phyloP scores from a whole-genome alignment of 257 asterid species.

The Verbascum thapsus region DNA sequence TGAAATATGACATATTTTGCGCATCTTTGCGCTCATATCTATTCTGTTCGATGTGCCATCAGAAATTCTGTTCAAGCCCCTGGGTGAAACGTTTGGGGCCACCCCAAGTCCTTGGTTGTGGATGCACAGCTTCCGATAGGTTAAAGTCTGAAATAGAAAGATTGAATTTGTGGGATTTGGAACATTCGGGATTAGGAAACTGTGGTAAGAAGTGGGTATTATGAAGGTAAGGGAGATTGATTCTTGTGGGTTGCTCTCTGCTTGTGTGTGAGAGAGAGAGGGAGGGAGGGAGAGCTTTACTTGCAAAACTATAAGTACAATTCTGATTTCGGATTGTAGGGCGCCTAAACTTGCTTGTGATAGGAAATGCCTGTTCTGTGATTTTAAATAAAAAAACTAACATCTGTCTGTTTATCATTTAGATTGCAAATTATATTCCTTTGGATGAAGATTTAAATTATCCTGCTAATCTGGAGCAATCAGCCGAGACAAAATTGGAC shows the following conservation, averaged over 20 bases:
- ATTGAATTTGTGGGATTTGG: not conserved
- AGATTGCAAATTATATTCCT: slow-evolving; percentile 96
- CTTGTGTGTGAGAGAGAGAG: slow-evolving; percentile 5
- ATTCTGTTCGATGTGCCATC: too few relatives aligned
- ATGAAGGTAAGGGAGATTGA: not conserved
- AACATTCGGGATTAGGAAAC: not conserved
- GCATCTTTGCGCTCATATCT: too few relatives aligned
- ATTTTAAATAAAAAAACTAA: slow-evolving; percentile 13
- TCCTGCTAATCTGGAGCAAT: slow-evolving; percentile 87
- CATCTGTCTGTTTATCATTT: slow-evolving; percentile 32
- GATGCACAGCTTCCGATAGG: too few relatives aligned
- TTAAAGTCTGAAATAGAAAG: slow-evolving; percentile 9
- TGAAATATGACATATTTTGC: too few relatives aligned
- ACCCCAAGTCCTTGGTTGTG: too few relatives aligned
- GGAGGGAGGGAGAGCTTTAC: not conserved
- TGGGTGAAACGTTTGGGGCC: too few relatives aligned
- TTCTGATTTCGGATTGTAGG: not conserved
- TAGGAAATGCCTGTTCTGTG: slow-evolving; percentile 15
- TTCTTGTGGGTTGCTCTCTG: slow-evolving; percentile 7
- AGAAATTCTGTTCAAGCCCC: too few relatives aligned
- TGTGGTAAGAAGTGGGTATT: not conserved
- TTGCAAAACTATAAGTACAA: too few relatives aligned
- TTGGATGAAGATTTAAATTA: slow-evolving; percentile 84
- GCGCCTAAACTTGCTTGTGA: slow-evolving; percentile 25
- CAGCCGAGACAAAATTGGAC: slow-evolving; percentile 58